Conservation (phyloP, 2,329 filamentous ascomycete species). For the Cadophora malorum region DNA sequence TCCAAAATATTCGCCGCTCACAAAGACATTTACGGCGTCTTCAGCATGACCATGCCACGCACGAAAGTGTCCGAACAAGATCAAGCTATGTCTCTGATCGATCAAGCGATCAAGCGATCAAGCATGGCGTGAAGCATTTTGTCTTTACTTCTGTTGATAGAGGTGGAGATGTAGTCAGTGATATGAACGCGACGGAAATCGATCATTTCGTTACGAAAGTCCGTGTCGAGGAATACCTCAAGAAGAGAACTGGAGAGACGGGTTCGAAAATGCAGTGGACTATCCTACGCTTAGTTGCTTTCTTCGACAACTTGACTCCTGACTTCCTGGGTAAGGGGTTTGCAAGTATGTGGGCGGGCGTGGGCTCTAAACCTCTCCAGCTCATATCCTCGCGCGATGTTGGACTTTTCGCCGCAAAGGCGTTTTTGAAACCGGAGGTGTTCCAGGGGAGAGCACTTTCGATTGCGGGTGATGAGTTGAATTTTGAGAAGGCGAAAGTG, state of each 20-base stretch:
- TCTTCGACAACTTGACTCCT: background rate
- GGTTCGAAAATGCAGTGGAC: background rate
- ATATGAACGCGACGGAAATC: background rate
- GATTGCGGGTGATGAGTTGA: slow-evolving; percentile 54
- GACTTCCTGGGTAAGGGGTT: background rate
- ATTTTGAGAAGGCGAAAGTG: slow-evolving; percentile 43
- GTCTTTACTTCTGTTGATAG: background rate
- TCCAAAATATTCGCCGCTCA: background rate
- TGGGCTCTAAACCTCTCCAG: background rate
- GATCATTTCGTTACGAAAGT: background rate
- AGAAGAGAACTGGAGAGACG: background rate
- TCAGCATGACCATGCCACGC: background rate
- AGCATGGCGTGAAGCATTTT: background rate
- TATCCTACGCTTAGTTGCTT: background rate
- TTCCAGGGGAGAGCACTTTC: slow-evolving; percentile 47
- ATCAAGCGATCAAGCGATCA: background rate
- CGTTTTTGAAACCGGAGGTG: background rate
- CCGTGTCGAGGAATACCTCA: background rate
- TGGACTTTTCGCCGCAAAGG: background rate
- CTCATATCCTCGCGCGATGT: background rate
- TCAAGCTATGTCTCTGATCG: background rate
- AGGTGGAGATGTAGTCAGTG: background rate
- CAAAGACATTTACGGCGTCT: background rate
- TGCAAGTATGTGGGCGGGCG: background rate
- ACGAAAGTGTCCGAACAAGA: background rate